phyloP scores from a whole-genome alignment of 148 eudicot genomes.

The Suaeda aralocaspica region DNA sequence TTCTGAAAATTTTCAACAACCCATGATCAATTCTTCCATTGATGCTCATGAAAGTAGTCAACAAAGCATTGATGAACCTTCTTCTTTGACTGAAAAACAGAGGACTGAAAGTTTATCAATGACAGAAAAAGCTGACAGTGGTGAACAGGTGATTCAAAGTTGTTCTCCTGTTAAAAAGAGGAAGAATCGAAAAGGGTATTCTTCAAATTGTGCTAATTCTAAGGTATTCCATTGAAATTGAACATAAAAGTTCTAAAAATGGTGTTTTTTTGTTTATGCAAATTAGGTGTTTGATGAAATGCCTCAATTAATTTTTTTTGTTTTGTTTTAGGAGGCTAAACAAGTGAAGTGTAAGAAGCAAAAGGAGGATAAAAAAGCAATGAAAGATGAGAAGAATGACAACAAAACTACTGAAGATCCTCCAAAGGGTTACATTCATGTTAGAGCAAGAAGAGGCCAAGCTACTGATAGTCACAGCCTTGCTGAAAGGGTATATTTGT shows the following conservation, averaged over 20 bases:
- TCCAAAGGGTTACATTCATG: conserved; percentile 75
- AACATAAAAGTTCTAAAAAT: not conserved
- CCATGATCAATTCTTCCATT: conserved; percentile 5
- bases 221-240: conserved; percentile 31
- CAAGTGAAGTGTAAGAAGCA: conserved; percentile 46
- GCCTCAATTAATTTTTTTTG: not conserved
- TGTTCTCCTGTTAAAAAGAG: conserved; percentile 34
- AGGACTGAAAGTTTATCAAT: conserved; percentile 38
- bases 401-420: conserved; percentile 36
- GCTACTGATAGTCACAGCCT: conserved; percentile 92
- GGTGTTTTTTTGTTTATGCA: not conserved
- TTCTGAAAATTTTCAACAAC: not conserved
- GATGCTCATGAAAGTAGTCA: conserved; percentile 25
- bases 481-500: conserved; percentile 69
- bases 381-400: conserved; percentile 25
- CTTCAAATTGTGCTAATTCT: conserved; percentile 36
- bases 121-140: conserved; percentile 30
- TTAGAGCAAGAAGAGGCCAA: conserved; percentile 90
- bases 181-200: conserved; percentile 30
- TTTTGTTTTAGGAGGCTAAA: conserved; percentile 22
- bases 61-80: conserved; percentile 9
- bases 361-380: conserved; percentile 28
- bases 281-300: not conserved
- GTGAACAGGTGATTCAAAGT: conserved; percentile 25
- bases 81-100: conserved; percentile 26